Conservation (phyloP, 176 grass and related monocot species). For the Avena insularis region DNA sequence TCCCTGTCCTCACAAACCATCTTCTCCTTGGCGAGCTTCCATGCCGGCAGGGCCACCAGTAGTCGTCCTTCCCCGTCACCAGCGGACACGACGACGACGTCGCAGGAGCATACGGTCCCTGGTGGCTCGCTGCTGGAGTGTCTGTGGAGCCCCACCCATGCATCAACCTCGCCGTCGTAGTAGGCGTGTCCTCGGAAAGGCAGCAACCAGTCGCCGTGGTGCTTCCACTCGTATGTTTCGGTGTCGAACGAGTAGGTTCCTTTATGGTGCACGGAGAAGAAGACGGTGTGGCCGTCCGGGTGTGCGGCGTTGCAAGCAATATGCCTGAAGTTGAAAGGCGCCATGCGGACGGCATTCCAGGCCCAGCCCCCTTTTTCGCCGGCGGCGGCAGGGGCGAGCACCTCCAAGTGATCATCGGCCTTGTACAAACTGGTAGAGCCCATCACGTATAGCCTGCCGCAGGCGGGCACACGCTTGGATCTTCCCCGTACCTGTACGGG, state of each 20-base stretch:
- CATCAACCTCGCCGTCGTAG: conserved; percentile 13
- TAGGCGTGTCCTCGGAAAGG: background rate
- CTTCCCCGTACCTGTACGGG: background rate
- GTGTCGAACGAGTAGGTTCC: conserved; percentile 23
- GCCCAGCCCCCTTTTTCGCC: background rate
- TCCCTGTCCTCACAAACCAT: background rate
- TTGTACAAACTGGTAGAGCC: background rate
- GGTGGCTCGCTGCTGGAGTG: background rate
- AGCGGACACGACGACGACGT: background rate
- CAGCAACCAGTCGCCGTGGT: conserved; percentile 10
- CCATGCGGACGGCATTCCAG: background rate
- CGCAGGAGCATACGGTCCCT: conserved; percentile 1
- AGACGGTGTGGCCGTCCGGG: conserved; percentile 11
- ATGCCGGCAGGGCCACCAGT: background rate
- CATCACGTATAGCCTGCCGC: background rate
- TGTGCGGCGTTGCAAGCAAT: background rate
- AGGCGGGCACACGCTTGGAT: background rate
- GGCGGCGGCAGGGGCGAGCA: conserved; percentile 8
- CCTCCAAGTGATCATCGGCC: background rate
- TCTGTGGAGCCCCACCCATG: conserved; percentile 8
- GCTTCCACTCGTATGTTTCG: background rate
- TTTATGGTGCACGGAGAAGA: background rate
- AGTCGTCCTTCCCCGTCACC: background rate
- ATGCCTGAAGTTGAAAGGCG: background rate
- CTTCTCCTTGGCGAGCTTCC: conserved; percentile 19